These are phyloP conservation scores for Cryptosporidium muris DNA, from an alignment of 169 alveolate genomes.

Conservation along the genomic window DNA sequence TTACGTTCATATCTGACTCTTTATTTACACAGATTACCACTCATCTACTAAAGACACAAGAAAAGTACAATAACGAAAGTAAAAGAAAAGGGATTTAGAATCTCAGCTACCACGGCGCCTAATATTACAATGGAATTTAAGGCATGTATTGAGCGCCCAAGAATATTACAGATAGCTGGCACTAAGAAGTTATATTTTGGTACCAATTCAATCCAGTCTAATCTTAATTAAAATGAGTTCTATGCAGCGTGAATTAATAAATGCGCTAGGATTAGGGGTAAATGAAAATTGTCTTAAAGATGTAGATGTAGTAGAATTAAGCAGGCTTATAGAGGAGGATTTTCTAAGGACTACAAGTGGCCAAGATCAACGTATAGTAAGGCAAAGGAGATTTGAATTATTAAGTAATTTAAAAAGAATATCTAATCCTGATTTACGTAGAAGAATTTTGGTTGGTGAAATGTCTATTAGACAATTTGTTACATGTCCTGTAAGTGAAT, in stretches of 20 bases:
- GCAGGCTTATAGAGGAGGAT: slow-evolving; percentile 47
- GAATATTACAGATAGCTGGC: too few species aligned
- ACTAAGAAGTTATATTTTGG: not conserved
- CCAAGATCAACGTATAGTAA: slow-evolving; percentile 17
- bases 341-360: slow-evolving; percentile 27
- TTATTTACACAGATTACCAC: too few species aligned
- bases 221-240: slow-evolving; percentile 1
- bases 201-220: not conserved
- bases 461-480: slow-evolving; percentile 58
- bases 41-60: too few species aligned
- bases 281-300: slow-evolving; percentile 26
- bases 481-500: slow-evolving; percentile 60
- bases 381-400: slow-evolving; percentile 65
- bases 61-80: too few species aligned
- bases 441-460: slow-evolving; percentile 54
- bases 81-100: too few species aligned
- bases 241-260: slow-evolving; percentile 33
- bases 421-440: slow-evolving; percentile 29
- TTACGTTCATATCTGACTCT: too few species aligned
- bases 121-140: too few species aligned
- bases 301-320: slow-evolving; percentile 23
- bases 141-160: too few species aligned
- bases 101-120: too few species aligned
- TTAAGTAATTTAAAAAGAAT: slow-evolving; percentile 54
- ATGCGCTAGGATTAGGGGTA: slow-evolving; percentile 36